phyloP scores from a whole-genome alignment of 1,284 basidiomycete genomes.

The Heterobasidion irregulare region DNA sequence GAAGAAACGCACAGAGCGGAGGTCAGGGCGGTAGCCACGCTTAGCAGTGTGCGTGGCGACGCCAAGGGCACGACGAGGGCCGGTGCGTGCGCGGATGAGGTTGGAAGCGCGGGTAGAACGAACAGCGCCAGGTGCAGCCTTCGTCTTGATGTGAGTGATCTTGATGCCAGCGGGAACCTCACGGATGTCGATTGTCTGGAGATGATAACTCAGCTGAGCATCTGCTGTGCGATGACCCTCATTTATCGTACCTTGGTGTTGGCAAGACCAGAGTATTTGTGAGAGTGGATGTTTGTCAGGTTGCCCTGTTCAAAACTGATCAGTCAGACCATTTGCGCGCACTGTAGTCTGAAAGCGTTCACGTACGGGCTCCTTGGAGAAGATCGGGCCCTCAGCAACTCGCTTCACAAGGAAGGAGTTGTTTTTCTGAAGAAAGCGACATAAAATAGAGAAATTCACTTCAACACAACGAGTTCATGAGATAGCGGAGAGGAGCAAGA shows the following conservation, averaged over 20 bases:
- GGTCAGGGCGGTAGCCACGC: constrained; percentile 78
- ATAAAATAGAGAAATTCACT: not conserved
- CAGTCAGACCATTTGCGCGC: not conserved
- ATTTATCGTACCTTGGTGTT: constrained; percentile 59
- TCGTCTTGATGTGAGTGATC: constrained; percentile 65
- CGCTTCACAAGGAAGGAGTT: constrained; percentile 83
- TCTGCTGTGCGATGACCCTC: constrained; percentile 7
- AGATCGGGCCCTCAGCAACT: constrained; percentile 60
- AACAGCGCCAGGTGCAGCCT: constrained; percentile 50
- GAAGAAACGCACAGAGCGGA: constrained; percentile 61
- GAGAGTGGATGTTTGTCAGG: constrained; percentile 79
- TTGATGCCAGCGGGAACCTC: constrained; percentile 55
- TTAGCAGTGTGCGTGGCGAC: constrained; percentile 59
- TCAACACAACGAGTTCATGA: not conserved
- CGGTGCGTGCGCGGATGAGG: constrained; percentile 64
- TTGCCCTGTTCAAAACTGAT: constrained; percentile 53
- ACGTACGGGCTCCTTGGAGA: constrained; percentile 81
- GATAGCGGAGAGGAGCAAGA: not conserved
- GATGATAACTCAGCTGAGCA: not conserved
- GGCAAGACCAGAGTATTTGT: constrained; percentile 84
- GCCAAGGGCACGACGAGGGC: constrained; percentile 68
- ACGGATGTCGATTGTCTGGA: constrained; percentile 60
- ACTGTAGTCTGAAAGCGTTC: not conserved
- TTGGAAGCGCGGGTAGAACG: constrained; percentile 37
- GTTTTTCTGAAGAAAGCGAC: constrained; percentile 44